Evolutionary conservation across 441 rosid species (phyloP).

Genomic region (Pelargonium australe): DNA sequence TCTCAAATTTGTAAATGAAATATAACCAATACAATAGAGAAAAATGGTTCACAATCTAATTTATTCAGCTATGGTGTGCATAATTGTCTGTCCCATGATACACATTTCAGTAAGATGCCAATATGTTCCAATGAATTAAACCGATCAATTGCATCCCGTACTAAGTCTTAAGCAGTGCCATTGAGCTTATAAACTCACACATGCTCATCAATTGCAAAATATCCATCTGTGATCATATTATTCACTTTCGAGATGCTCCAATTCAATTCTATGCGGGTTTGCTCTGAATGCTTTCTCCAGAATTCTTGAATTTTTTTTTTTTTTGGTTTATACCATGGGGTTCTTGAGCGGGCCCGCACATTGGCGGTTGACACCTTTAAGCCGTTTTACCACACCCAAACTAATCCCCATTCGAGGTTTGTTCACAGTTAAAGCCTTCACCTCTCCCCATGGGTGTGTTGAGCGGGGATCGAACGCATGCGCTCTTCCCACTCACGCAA

Average conservation of each 20-base stretch:
- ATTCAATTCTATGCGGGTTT: not conserved
- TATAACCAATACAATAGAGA: not conserved
- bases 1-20: not conserved
- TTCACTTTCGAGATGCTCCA: not conserved
- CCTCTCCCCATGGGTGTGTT: too few relatives aligned
- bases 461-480: too few relatives aligned
- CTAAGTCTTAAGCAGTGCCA: not conserved
- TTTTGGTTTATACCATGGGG: too few relatives aligned
- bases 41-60: not conserved
- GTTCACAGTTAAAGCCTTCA: too few relatives aligned
- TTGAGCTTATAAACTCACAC: not conserved
- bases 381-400: too few relatives aligned
- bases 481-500: too few relatives aligned
- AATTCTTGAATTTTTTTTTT: not conserved
- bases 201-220: not conserved
- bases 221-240: not conserved
- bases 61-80: not conserved
- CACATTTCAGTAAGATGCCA: slow-evolving; percentile 7
- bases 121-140: not conserved
- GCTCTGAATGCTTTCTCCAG: not conserved
- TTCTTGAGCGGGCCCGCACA: too few relatives aligned
- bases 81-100: not conserved
- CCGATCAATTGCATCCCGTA: not conserved
- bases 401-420: too few relatives aligned
- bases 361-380: too few relatives aligned